Evolutionary conservation across 2,329 filamentous ascomycete species (phyloP).

Genomic region (Fusarium marasasianum): DNA sequence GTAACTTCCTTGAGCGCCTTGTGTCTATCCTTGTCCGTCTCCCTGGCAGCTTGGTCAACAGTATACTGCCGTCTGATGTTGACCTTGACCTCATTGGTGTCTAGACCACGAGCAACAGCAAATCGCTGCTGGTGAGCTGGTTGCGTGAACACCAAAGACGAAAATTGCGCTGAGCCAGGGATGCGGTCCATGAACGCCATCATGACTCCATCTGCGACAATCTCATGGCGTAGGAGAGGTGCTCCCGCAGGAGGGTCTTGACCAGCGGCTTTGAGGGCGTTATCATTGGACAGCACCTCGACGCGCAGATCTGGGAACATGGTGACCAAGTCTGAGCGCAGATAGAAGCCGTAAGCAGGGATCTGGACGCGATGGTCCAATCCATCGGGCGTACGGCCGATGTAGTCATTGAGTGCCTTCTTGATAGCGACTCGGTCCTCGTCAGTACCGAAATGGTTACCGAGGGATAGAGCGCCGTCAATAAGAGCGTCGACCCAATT

Average conservation of each 20-base stretch:
- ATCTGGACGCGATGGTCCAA: conserved; percentile 39
- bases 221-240: neutral
- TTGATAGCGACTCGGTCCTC: conserved; percentile 42
- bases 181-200: neutral
- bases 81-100: neutral
- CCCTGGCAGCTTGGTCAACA: neutral
- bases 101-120: neutral
- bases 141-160: neutral
- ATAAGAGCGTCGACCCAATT: conserved; percentile 55
- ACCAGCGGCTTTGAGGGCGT: neutral
- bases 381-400: conserved; percentile 15
- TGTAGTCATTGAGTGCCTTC: conserved; percentile 46
- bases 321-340: conserved; percentile 50
- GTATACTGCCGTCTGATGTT: neutral
- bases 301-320: conserved; percentile 50
- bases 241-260: neutral
- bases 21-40: neutral
- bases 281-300: neutral
- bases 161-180: neutral
- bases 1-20: neutral
- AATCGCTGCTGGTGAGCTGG: neutral
- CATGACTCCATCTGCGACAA: neutral
- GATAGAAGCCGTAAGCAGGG: conserved; percentile 51
- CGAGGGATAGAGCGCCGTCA: conserved; percentile 55
- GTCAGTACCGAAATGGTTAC: conserved; percentile 49